Base-by-base conservation (phyloP, 1,284 basidiomycete genomes). In the Puccinia triticina region DNA sequence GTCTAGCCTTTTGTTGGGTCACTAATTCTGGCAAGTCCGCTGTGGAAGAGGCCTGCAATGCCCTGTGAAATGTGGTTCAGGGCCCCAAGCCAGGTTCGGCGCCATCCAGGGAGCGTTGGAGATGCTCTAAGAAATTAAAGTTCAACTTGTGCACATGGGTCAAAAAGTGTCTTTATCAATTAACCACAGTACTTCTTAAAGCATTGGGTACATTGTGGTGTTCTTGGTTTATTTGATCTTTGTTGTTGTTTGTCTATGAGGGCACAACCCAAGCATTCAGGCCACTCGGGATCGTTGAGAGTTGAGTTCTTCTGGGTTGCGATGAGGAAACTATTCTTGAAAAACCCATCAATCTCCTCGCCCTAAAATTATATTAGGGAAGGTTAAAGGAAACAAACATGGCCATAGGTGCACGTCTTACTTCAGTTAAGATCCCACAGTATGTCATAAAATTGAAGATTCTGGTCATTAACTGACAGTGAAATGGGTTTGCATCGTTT, bases 311-410 rank as follows among this genome's bases (percentile, higher is more conserved):
- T 73, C 29, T 81, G 79, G 12, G 69, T 81, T 32, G 79, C 79
- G 26, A 81, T 73, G 4, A 64, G 26, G 46, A 81, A 74, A 32
- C 79, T 71, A n/a, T 81, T 81, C 46, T 46, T 43, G 61, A 81
- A 81, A 66, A 81, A 81, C 5, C 79, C 79, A 55, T 81, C 57
- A 64, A 81, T 61, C 29, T 81, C 79, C 16, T 81, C 66, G n/a
- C 43, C 55, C 79, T 81, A 43, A 64, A 40, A 69, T 23, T 8
- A 48, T 32, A 57, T n/a, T 2, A 11, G 23, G 53, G n/a, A 11
- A 34, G 12, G n/a, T 53, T 32, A 0, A 57, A 57, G 43, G 26
- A n/a, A 37, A 57, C 21, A 7, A 48, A 12, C 10, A 14, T 71
- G n/a, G 26, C 21, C 67, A 43, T 23, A 55, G 4, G 40, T 57